Evolutionary conservation across 2,329 filamentous ascomycete species (phyloP).

Genomic region (Ceratocystis harringtonii): DNA sequence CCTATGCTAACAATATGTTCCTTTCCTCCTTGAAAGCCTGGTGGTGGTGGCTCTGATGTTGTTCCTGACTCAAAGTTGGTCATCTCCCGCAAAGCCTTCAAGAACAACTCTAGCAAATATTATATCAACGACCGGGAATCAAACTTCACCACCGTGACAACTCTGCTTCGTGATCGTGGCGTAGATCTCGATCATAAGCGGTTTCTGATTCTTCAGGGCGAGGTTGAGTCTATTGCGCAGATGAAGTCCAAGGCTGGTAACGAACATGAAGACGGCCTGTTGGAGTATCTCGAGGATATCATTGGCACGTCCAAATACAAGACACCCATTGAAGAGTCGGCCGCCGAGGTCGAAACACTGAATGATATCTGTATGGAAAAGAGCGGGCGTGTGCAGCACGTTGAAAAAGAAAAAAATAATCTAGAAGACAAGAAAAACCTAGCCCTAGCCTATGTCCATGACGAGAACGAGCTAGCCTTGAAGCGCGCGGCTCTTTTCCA

Average conservation of each 20-base stretch:
- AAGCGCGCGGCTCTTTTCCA: conserved; percentile 92
- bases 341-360: conserved; percentile 72
- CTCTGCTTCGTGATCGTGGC: conserved; percentile 69
- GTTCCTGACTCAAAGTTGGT: conserved; percentile 74
- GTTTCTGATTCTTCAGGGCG: conserved; percentile 91
- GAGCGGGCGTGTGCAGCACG: conserved; percentile 85
- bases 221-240: conserved; percentile 96
- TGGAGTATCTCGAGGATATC: conserved; percentile 96
- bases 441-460: conserved; percentile 71
- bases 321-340: conserved; percentile 86
- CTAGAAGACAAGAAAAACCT: conserved; percentile 96
- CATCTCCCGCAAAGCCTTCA: conserved; percentile 86
- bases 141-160: conserved; percentile 83
- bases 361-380: conserved; percentile 96
- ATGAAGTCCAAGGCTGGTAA: conserved; percentile 96
- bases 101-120: conserved; percentile 96
- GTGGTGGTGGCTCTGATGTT: conserved; percentile 55
- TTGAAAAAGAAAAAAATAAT: conserved; percentile 88
- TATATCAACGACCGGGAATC: conserved; percentile 86
- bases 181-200: conserved; percentile 97
- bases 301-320: conserved; percentile 99
- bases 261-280: conserved; percentile 87
- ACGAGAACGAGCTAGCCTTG: conserved; percentile 81
- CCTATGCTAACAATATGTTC: background rate
- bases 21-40: conserved; percentile 33